phyloP scores from a whole-genome alignment of 352 stramenopile species.

The Sclerospora graminicola region DNA sequence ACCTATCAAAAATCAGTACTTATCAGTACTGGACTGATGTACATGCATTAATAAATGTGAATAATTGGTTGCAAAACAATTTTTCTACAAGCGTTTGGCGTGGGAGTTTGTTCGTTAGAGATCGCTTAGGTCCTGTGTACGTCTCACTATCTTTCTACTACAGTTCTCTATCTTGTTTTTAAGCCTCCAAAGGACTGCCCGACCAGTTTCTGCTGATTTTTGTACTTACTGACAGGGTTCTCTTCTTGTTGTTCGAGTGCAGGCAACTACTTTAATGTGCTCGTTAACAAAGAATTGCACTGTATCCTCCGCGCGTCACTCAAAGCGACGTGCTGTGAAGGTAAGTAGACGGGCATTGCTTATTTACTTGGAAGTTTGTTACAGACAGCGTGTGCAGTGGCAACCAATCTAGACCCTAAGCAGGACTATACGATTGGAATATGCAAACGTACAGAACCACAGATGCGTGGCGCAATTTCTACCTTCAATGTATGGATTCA shows the following conservation, averaged over 20 bases:
- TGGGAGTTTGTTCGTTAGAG: too few species aligned
- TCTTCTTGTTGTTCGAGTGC: conserved; percentile 2
- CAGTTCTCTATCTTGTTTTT: too few species aligned
- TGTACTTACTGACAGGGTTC: too few species aligned
- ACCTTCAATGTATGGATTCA: conserved; percentile 80
- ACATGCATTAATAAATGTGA: too few species aligned
- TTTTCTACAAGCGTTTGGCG: too few species aligned
- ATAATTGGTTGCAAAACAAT: too few species aligned
- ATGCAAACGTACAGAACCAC: conserved; percentile 74
- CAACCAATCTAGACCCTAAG: conserved; percentile 34
- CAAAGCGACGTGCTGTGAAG: conserved; percentile 69
- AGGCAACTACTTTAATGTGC: conserved; percentile 87
- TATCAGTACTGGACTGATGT: too few species aligned
- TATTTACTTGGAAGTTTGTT: background rate
- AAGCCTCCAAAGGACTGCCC: too few species aligned
- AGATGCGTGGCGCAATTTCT: conserved; percentile 75
- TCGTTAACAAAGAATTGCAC: conserved; percentile 60
- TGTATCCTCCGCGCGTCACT: conserved; percentile 72
- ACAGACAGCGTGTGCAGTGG: conserved; percentile 28
- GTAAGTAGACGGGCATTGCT: conserved; percentile 19
- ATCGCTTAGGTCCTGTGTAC: too few species aligned
- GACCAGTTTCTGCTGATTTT: too few species aligned
- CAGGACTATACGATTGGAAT: conserved; percentile 58
- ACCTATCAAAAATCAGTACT: too few species aligned
- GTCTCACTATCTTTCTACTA: too few species aligned